A percentile compares a stretch with the other conserved stretches of the same genome.
Conservation (phyloP, 148 eudicot species). For the Camellia sinensis region DNA sequence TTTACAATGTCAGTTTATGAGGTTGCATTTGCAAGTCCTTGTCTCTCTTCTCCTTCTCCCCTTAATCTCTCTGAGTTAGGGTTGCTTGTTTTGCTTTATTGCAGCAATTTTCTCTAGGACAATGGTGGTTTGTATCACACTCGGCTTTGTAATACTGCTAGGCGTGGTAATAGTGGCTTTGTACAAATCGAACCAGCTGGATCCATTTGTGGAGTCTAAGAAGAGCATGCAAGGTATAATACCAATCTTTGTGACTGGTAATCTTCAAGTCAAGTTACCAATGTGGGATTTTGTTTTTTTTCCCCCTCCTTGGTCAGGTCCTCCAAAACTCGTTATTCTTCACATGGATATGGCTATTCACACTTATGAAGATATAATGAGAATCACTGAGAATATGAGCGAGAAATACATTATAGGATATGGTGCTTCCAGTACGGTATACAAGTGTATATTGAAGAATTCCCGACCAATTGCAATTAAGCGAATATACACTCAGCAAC, state of each 20-base stretch:
- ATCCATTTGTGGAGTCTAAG: slow-evolving; percentile 24
- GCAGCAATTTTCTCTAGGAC: slow-evolving; percentile 52
- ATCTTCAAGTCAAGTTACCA: background rate
- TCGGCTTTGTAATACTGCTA: slow-evolving; percentile 43
- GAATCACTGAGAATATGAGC: slow-evolving; percentile 61
- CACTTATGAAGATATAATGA: slow-evolving; percentile 66
- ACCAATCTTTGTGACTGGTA: background rate
- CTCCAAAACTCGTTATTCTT: slow-evolving; percentile 62
- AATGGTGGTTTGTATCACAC: slow-evolving; percentile 42
- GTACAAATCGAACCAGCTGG: slow-evolving; percentile 45
- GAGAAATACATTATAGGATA: slow-evolving; percentile 67
- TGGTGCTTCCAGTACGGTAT: slow-evolving; percentile 72
- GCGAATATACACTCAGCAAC: slow-evolving; percentile 52
- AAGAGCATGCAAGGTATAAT: slow-evolving; percentile 38
- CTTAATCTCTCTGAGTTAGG: background rate
- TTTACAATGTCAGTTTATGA: background rate
- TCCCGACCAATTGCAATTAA: slow-evolving; percentile 76
- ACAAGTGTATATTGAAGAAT: slow-evolving; percentile 58
- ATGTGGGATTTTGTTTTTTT: background rate
- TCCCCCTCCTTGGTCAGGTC: slow-evolving; percentile 21
- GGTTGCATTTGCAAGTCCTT: background rate
- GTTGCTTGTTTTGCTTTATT: background rate
- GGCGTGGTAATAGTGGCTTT: slow-evolving; percentile 51
- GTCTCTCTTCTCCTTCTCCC: background rate
- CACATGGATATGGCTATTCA: slow-evolving; percentile 74